These are phyloP conservation scores for Rhizoctonia solani DNA, from an alignment of 1,284 basidiomycete genomes.

Conservation along the genomic window DNA sequence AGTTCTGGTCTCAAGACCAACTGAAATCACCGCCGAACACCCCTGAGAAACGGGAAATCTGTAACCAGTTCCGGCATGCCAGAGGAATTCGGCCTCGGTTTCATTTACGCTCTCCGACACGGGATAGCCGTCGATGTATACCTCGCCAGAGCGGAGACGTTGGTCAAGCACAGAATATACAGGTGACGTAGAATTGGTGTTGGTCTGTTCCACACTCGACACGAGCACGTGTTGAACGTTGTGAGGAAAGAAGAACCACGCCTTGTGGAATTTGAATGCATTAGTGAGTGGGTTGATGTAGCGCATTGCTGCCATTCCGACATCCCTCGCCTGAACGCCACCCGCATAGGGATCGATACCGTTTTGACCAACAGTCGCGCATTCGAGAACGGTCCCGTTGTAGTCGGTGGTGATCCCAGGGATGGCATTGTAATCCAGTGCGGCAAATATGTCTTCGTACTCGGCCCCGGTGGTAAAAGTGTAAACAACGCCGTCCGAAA, in stretches of 20 bases:
- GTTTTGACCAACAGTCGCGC: slow-evolving; percentile 47
- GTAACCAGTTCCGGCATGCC: slow-evolving; percentile 64
- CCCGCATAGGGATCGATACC: slow-evolving; percentile 65
- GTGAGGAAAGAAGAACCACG: slow-evolving; percentile 62
- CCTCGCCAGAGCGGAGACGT: slow-evolving; percentile 51
- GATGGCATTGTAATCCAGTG: slow-evolving; percentile 76
- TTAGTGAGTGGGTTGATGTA: slow-evolving; percentile 57
- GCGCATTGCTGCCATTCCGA: slow-evolving; percentile 62
- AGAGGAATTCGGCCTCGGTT: slow-evolving; percentile 51
- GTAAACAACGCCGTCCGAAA: slow-evolving; percentile 65
- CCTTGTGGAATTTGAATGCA: slow-evolving; percentile 60
- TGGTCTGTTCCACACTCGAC: slow-evolving; percentile 50
- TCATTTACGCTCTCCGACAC: slow-evolving; percentile 43
- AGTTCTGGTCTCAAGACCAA: slow-evolving; percentile 48
- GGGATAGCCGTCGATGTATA: slow-evolving; percentile 53
- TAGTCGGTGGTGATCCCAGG: slow-evolving; percentile 69
- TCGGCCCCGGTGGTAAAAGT: slow-evolving; percentile 65
- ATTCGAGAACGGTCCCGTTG: slow-evolving; percentile 55
- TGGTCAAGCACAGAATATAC: slow-evolving; percentile 70
- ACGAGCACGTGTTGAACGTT: slow-evolving; percentile 66
- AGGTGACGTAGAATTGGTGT: slow-evolving; percentile 51
- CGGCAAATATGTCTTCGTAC: slow-evolving; percentile 67
- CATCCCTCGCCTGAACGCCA: slow-evolving; percentile 58
- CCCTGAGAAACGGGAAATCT: slow-evolving; percentile 7
- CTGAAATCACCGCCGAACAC: not conserved